Conservation (phyloP, 805 yeast genomes). For the Candida silvicultrix region DNA sequence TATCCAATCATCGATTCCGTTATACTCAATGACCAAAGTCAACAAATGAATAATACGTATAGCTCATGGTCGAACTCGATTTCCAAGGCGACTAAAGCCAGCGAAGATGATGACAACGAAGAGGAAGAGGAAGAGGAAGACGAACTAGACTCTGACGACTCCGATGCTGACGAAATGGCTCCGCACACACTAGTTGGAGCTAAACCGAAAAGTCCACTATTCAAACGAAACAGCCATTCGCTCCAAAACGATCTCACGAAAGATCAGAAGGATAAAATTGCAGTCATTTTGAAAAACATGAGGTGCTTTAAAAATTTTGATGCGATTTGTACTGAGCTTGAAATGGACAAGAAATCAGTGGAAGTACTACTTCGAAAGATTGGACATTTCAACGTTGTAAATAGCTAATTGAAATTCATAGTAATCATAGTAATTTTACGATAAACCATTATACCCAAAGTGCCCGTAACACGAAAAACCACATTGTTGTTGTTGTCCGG, state of each 20-base stretch:
- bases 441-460: neutral
- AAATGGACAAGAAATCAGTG: slow-evolving; percentile 47
- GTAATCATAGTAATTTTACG: too few relatives aligned
- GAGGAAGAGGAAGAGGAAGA: neutral
- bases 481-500: neutral
- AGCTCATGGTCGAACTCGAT: neutral
- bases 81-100: neutral
- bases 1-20: slow-evolving; percentile 43
- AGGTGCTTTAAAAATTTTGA: slow-evolving; percentile 53
- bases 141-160: neutral
- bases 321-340: slow-evolving; percentile 64
- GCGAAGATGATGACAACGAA: neutral
- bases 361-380: slow-evolving; percentile 39
- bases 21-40: slow-evolving; percentile 9
- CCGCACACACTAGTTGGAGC: neutral
- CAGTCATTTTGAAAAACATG: slow-evolving; percentile 31
- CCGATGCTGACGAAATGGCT: neutral
- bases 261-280: slow-evolving; percentile 3
- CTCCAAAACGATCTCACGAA: neutral
- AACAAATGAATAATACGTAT: neutral
- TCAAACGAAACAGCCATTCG: neutral
- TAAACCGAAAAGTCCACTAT: neutral
- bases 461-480: slow-evolving; percentile 1
- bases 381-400: slow-evolving; percentile 45
- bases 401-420: slow-evolving; percentile 17